Conservation (phyloP, 2,329 filamentous ascomycete genomes). For the Monilinia vaccinii-corymbosi region DNA sequence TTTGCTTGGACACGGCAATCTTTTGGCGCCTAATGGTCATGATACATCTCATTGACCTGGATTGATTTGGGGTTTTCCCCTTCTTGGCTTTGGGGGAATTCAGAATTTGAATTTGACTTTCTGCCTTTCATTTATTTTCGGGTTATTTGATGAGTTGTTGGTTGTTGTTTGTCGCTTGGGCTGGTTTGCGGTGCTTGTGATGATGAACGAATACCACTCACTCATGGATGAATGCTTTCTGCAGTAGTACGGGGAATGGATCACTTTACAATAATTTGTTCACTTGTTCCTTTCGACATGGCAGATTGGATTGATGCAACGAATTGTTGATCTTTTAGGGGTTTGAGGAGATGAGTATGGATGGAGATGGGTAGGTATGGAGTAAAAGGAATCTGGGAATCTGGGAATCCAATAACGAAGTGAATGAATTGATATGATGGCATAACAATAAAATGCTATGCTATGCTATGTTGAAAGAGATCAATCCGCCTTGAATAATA, state of each 20-base stretch:
- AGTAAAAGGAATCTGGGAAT: not conserved
- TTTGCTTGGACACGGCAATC: slow-evolving; percentile 3
- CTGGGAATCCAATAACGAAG: not conserved
- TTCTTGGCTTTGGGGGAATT: not conserved
- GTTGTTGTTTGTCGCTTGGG: not conserved
- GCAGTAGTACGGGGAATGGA: not conserved
- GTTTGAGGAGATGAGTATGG: not conserved
- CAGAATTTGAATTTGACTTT: not conserved
- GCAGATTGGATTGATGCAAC: not conserved
- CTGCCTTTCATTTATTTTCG: not conserved
- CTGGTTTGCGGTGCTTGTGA: not conserved
- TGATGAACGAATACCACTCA: not conserved
- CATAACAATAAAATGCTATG: no score
- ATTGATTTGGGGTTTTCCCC: not conserved
- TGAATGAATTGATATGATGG: not conserved
- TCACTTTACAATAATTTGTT: not conserved
- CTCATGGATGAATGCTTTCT: not conserved
- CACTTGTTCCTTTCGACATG: not conserved
- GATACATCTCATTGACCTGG: not conserved
- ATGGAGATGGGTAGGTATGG: not conserved
- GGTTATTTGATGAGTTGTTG: not conserved
- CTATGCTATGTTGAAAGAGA: no score
- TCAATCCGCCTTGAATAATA: no score
- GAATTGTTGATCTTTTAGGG: not conserved
- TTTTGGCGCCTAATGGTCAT: slow-evolving; percentile 1